These are phyloP conservation scores for Eucalyptus urophylla DNA, from an alignment of 345 rosid species.

Conservation along the genomic window DNA sequence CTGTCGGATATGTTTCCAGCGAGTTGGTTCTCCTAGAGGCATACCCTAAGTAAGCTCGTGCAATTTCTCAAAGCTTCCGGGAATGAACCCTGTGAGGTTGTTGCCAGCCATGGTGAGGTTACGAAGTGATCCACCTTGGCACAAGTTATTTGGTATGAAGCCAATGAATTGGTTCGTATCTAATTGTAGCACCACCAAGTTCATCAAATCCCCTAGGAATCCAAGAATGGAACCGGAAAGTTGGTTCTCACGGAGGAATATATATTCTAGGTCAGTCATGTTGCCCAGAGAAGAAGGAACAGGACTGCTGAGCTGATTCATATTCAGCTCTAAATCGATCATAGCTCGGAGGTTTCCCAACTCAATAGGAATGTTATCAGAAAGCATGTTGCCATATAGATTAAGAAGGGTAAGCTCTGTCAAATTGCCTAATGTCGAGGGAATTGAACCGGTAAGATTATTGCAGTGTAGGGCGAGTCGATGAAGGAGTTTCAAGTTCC, in stretches of 20 bases:
- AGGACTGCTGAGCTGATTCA: not conserved
- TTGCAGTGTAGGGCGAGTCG: not conserved
- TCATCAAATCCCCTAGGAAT: slow-evolving; percentile 1
- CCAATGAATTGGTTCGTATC: not conserved
- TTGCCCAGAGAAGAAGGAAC: slow-evolving; percentile 16
- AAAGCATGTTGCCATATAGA: not conserved
- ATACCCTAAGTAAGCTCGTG: not conserved
- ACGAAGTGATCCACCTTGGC: not conserved
- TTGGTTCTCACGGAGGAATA: slow-evolving; percentile 13
- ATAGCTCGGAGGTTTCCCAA: slow-evolving; percentile 4
- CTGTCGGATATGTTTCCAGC: no score
- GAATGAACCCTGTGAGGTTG: slow-evolving; percentile 8
- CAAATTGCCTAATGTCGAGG: not conserved
- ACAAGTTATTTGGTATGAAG: not conserved
- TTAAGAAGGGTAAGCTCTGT: not conserved
- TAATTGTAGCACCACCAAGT: not conserved
- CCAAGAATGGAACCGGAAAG: slow-evolving; percentile 11
- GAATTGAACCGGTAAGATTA: not conserved
- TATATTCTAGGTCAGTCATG: slow-evolving; percentile 1
- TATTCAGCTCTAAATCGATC: not conserved
- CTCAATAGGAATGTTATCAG: not conserved
- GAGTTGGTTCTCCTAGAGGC: no score
- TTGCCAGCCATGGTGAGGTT: not conserved
- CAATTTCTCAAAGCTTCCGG: slow-evolving; percentile 15
- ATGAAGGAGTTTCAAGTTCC: not conserved